phyloP scores from a whole-genome alignment of 2,329 filamentous ascomycete genomes.

The Penicillium janthinellum region DNA sequence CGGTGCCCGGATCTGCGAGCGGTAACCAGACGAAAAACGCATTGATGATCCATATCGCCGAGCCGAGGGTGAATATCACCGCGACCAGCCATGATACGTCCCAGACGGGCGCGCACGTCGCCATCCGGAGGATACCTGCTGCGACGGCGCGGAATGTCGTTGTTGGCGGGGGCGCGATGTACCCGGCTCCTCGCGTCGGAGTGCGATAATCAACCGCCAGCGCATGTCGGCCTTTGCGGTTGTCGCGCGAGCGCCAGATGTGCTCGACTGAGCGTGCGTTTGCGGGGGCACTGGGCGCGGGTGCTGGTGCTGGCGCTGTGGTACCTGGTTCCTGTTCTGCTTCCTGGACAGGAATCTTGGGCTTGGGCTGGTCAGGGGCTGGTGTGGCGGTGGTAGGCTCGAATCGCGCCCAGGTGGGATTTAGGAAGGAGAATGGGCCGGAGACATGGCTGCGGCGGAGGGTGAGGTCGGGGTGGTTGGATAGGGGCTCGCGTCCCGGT shows the following conservation, averaged over 20 bases:
- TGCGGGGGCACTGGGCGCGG: conserved; percentile 1
- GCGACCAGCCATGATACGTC: conserved; percentile 61
- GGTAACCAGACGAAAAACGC: conserved; percentile 67
- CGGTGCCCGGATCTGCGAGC: conserved; percentile 52
- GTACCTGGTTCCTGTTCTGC: background rate
- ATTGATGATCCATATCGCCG: conserved; percentile 60
- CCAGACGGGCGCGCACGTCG: conserved; percentile 56
- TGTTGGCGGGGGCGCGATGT: conserved; percentile 38
- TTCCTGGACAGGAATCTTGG: background rate
- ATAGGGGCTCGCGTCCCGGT: conserved; percentile 16
- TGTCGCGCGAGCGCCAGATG: conserved; percentile 50
- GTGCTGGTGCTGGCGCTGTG: background rate
- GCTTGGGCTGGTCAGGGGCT: background rate
- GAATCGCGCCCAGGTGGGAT: conserved; percentile 51
- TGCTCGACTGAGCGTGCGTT: conserved; percentile 25
- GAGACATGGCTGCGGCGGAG: conserved; percentile 20
- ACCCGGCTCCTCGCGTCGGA: conserved; percentile 22
- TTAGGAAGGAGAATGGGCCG: conserved; percentile 53
- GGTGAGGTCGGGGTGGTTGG: conserved; percentile 8
- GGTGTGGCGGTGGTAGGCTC: conserved; percentile 5
- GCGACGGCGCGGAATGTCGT: conserved; percentile 34
- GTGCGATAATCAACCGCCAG: conserved; percentile 34
- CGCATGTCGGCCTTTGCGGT: conserved; percentile 52
- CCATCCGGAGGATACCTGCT: conserved; percentile 51
- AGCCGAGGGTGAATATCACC: conserved; percentile 56